phyloP scores from a whole-genome alignment of 176 grass and related monocot genomes.

The Otatea glauca region DNA sequence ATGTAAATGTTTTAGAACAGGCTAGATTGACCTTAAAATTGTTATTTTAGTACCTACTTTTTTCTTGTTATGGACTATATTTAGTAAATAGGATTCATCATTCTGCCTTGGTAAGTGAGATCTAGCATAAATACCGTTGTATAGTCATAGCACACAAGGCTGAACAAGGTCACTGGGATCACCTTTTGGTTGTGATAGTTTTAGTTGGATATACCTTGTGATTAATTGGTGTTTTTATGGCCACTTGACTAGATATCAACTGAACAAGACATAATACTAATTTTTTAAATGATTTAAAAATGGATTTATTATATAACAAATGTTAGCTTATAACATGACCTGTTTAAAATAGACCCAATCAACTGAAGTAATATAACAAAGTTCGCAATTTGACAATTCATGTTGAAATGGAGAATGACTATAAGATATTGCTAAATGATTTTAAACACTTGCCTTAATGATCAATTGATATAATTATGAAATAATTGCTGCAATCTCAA shows the following conservation, averaged over 20 bases:
- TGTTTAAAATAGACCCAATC: background rate
- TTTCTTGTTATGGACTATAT: conserved; percentile 2
- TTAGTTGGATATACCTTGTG: conserved; percentile 10
- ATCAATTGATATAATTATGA: background rate
- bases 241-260: conserved; percentile 13
- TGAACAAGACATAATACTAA: background rate
- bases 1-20: background rate
- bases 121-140: background rate
- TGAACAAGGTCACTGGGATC: background rate
- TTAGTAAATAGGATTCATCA: conserved; percentile 19
- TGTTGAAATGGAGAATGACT: background rate
- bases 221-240: background rate
- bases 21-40: conserved; percentile 17
- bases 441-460: too few relatives aligned
- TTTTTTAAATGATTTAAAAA: conserved; percentile 1
- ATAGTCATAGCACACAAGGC: background rate
- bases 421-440: background rate
- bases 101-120: background rate
- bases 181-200: background rate
- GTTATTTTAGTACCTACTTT: background rate
- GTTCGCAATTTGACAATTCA: background rate
- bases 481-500: background rate
- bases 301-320: conserved; percentile 4
- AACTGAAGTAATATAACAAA: background rate
- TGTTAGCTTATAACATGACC: conserved; percentile 1